A percentile compares a stretch with the other conserved stretches of the same genome.
phyloP scores from a whole-genome alignment of 306 rosid genomes.

The Pterocarpus macrocarpus region DNA sequence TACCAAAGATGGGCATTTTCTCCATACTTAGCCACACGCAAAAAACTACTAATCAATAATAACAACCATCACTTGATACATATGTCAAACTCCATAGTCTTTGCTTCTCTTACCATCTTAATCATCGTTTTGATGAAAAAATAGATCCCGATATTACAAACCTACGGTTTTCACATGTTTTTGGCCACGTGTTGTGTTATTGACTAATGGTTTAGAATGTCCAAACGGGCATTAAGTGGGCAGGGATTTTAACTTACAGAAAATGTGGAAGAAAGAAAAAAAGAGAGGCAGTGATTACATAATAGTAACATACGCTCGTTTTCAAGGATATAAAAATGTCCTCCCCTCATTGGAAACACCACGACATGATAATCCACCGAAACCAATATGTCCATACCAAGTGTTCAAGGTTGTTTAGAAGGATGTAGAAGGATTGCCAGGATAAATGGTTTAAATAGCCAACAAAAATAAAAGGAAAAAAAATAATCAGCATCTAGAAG shows the following conservation, averaged over 20 bases:
- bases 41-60: conserved; percentile 10
- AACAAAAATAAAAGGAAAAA: too few relatives aligned
- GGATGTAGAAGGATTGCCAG: too few relatives aligned
- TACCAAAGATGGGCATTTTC: conserved; percentile 20
- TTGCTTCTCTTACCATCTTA: conserved; percentile 28
- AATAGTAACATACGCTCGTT: background rate
- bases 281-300: background rate
- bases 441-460: too few relatives aligned
- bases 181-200: background rate
- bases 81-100: conserved; percentile 25
- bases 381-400: conserved; percentile 5
- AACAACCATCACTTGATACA: conserved; percentile 34
- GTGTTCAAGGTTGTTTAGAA: background rate
- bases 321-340: background rate
- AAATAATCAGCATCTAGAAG: too few relatives aligned
- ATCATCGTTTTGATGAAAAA: conserved; percentile 29
- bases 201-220: background rate
- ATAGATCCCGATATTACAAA: background rate
- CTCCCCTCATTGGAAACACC: conserved; percentile 12
- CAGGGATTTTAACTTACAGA: background rate
- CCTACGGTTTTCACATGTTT: background rate
- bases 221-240: background rate
- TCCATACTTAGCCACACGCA: conserved; percentile 22
- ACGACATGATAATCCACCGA: background rate
- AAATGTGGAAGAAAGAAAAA: conserved; percentile 3